Percentiles rank a stretch among this genome's conserved stretches.
phyloP scores from a whole-genome alignment of 202 grass and related monocot species.

The Zizania palustris region DNA sequence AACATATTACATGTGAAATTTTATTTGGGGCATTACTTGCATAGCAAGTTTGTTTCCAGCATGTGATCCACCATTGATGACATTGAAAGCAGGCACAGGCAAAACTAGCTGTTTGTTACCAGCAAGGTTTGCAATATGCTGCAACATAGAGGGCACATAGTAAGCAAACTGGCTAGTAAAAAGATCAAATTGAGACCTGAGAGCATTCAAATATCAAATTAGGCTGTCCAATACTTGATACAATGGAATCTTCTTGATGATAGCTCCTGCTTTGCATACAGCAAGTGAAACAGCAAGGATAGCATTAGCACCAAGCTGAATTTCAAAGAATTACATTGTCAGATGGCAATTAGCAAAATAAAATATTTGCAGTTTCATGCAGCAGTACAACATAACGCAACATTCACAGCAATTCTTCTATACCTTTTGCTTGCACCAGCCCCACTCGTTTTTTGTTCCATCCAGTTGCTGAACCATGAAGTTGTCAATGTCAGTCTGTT shows the following conservation, averaged over 20 bases:
- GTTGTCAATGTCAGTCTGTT: slow-evolving; percentile 71
- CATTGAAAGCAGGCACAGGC: slow-evolving; percentile 82
- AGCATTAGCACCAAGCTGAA: slow-evolving; percentile 83
- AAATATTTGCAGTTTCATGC: background rate
- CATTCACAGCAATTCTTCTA: background rate
- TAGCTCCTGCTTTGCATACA: slow-evolving; percentile 77
- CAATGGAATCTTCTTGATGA: slow-evolving; percentile 77
- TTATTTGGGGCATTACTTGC: slow-evolving; percentile 46
- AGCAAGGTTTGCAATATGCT: slow-evolving; percentile 86
- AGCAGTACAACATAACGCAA: background rate
- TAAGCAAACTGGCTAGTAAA: slow-evolving; percentile 5
- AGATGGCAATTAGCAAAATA: background rate
- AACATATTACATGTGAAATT: background rate
- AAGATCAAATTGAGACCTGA: background rate
- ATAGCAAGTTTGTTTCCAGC: slow-evolving; percentile 90
- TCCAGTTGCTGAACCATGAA: slow-evolving; percentile 89
- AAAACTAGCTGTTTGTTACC: slow-evolving; percentile 74
- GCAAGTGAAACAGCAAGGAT: slow-evolving; percentile 82
- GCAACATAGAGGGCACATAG: background rate
- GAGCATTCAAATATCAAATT: background rate
- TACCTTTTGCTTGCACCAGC: slow-evolving; percentile 93
- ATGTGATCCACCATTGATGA: slow-evolving; percentile 83
- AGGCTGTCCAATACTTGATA: slow-evolving; percentile 51
- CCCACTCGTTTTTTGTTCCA: slow-evolving; percentile 84
- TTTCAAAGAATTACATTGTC: background rate